Percentiles rank a stretch among this genome's conserved stretches.
phyloP scores from a whole-genome alignment of 2,329 filamentous ascomycete genomes.

The Trichoderma citrinoviride region DNA sequence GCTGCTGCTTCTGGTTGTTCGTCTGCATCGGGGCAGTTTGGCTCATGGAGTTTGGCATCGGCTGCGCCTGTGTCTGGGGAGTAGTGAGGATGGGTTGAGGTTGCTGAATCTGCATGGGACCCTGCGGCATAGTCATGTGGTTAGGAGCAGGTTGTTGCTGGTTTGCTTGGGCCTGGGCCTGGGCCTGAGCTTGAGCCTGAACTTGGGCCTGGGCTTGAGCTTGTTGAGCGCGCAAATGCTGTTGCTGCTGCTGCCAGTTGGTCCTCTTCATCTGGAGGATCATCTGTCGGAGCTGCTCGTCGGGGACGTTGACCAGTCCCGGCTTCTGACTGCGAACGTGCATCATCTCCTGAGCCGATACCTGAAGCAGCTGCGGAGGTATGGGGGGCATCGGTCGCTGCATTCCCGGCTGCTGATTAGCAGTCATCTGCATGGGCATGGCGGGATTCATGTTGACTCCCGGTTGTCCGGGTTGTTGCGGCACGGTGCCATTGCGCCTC shows the following conservation, averaged over 20 bases:
- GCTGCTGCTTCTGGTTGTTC: constrained; percentile 34
- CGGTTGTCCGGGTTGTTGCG: constrained; percentile 33
- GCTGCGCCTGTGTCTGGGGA: constrained; percentile 40
- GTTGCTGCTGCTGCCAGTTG: constrained; percentile 33
- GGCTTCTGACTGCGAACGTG: constrained; percentile 31
- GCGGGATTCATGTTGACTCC: constrained; percentile 30
- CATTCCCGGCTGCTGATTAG: constrained; percentile 32
- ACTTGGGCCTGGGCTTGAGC: constrained; percentile 38
- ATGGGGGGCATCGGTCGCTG: constrained; percentile 25
- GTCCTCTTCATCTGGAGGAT: constrained; percentile 37
- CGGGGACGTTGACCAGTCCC: constrained; percentile 31
- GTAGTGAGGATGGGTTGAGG: constrained; percentile 41
- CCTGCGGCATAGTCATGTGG: constrained; percentile 46
- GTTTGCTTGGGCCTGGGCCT: constrained; percentile 34
- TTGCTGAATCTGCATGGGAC: constrained; percentile 54
- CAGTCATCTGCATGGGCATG: constrained; percentile 29
- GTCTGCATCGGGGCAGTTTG: constrained; percentile 38
- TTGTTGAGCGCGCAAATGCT: constrained; percentile 36
- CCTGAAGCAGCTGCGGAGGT: constrained; percentile 36
- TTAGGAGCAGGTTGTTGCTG: constrained; percentile 40
- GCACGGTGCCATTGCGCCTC: constrained; percentile 30
- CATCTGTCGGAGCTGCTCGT: constrained; percentile 36
- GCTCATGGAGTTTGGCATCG: constrained; percentile 43
- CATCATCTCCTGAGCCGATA: constrained; percentile 36
- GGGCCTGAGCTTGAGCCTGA: constrained; percentile 33